phyloP scores from a whole-genome alignment of 306 rosid genomes.

The Malus fusca region DNA sequence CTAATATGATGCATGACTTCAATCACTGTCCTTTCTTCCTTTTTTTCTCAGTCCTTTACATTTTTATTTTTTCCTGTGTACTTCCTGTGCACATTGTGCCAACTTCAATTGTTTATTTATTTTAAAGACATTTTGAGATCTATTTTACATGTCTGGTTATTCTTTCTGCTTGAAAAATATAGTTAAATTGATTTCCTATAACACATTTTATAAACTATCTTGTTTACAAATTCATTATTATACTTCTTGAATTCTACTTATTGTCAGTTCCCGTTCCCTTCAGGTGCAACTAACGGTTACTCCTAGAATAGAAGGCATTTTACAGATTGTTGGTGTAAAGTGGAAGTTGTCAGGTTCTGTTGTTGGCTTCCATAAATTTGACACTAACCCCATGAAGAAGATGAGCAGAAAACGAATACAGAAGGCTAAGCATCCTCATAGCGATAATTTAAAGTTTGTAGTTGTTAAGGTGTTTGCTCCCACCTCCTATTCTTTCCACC shows the following conservation, averaged over 20 bases:
- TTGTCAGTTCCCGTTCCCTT: slow-evolving; percentile 7
- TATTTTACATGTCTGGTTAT: neutral
- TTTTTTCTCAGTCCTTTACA: no score
- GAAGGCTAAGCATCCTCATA: slow-evolving; percentile 35
- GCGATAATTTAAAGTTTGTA: slow-evolving; percentile 61
- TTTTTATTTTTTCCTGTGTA: neutral
- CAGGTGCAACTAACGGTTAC: slow-evolving; percentile 90
- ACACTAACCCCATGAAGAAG: slow-evolving; percentile 46
- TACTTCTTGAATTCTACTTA: slow-evolving; percentile 1
- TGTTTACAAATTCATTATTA: neutral
- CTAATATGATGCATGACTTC: neutral
- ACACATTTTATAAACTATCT: neutral
- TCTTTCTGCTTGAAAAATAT: neutral
- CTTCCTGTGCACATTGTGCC: neutral
- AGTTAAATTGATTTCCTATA: neutral
- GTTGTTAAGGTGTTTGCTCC: slow-evolving; percentile 65
- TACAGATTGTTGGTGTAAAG: slow-evolving; percentile 73
- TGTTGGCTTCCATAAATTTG: slow-evolving; percentile 74
- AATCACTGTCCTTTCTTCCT: neutral
- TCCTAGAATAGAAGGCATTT: slow-evolving; percentile 67
- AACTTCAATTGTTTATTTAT: neutral
- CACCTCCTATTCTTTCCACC: neutral
- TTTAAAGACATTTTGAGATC: neutral
- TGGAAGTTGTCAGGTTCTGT: slow-evolving; percentile 82
- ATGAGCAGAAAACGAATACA: slow-evolving; percentile 46